phyloP scores from a whole-genome alignment of 306 rosid species.

The Ochetophila trinervis region DNA sequence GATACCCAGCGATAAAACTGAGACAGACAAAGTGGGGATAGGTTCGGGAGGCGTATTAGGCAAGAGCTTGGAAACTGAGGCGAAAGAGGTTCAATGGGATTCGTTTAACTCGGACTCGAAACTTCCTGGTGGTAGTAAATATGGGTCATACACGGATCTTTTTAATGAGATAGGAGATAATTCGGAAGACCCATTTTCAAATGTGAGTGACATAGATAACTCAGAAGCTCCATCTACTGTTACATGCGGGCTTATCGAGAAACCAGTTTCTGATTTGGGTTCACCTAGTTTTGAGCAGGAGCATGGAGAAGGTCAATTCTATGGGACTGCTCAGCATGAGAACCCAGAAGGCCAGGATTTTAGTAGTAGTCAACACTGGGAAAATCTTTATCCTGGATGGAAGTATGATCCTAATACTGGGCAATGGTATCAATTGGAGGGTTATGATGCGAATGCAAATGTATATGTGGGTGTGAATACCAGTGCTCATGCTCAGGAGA shows the following conservation, averaged over 20 bases:
- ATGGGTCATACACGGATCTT: slow-evolving; percentile 54
- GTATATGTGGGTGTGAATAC: neutral
- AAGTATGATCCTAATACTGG: slow-evolving; percentile 50
- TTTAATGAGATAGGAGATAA: slow-evolving; percentile 45
- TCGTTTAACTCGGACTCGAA: slow-evolving; percentile 43
- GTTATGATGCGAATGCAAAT: slow-evolving; percentile 24
- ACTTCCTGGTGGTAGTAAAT: slow-evolving; percentile 28
- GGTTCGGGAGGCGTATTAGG: slow-evolving; percentile 3
- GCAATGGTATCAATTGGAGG: slow-evolving; percentile 70
- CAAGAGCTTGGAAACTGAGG: slow-evolving; percentile 22
- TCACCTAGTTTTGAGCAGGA: slow-evolving; percentile 28
- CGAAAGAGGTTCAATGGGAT: slow-evolving; percentile 68
- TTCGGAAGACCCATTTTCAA: slow-evolving; percentile 38
- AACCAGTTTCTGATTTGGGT: slow-evolving; percentile 14
- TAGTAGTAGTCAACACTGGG: slow-evolving; percentile 54
- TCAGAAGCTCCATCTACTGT: slow-evolving; percentile 15
- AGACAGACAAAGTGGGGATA: neutral
- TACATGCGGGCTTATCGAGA: slow-evolving; percentile 20
- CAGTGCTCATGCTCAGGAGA: slow-evolving; percentile 28
- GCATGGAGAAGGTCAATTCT: slow-evolving; percentile 36
- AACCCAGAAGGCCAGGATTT: slow-evolving; percentile 36
- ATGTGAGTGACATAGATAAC: slow-evolving; percentile 7
- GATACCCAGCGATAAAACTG: neutral
- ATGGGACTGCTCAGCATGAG: slow-evolving; percentile 31
- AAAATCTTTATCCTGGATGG: slow-evolving; percentile 74